Conservation (phyloP, 2,329 filamentous ascomycete genomes). For the Phialophora macrospora region DNA sequence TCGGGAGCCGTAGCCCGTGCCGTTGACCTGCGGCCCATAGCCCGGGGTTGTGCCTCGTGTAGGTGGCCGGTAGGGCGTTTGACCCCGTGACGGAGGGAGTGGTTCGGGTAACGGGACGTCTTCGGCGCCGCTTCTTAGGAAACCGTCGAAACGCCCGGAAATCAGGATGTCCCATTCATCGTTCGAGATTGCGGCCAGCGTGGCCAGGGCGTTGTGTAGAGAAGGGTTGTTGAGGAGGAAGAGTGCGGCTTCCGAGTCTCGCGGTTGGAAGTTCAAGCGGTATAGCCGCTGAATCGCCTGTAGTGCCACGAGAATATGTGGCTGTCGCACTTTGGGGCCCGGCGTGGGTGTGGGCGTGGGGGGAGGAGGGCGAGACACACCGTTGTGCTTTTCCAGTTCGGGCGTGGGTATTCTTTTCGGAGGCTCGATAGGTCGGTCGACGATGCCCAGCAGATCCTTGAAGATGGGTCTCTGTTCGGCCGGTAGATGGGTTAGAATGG, state of each 20-base stretch:
- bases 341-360: conserved; percentile 70
- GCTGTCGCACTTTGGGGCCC: conserved; percentile 66
- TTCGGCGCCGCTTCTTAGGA: conserved; percentile 91
- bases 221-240: conserved; percentile 82
- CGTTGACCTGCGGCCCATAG: conserved; percentile 46
- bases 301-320: conserved; percentile 75
- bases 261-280: conserved; percentile 71
- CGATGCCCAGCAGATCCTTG: conserved; percentile 74
- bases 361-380: conserved; percentile 16
- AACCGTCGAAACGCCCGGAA: conserved; percentile 92
- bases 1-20: conserved; percentile 52
- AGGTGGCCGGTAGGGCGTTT: conserved; percentile 34
- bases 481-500: conserved; percentile 85
- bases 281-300: conserved; percentile 85
- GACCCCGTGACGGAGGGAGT: conserved; percentile 40
- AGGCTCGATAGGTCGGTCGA: conserved; percentile 51
- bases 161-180: conserved; percentile 97
- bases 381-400: conserved; percentile 27
- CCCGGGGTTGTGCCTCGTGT: conserved; percentile 42
- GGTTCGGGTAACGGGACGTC: conserved; percentile 43
- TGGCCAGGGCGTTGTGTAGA: conserved; percentile 84
- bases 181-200: conserved; percentile 81
- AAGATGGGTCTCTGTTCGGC: conserved; percentile 77
- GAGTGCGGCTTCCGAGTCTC: conserved; percentile 83
- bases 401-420: conserved; percentile 38